phyloP scores from a whole-genome alignment of 805 yeast genomes.

The Schizosaccharomyces octosporus region DNA sequence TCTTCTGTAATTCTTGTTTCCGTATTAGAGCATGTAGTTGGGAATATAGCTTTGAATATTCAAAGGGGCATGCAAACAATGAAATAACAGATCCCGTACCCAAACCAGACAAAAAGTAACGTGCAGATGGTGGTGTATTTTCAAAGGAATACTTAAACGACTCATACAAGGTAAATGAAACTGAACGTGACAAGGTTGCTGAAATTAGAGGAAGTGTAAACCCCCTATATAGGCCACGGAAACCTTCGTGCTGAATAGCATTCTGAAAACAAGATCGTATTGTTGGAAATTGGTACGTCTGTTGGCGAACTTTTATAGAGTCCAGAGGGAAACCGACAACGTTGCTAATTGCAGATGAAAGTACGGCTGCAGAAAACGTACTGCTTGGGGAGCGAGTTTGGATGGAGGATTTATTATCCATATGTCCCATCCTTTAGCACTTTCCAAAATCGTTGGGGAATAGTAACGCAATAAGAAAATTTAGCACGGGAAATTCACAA shows the following conservation, averaged over 20 bases:
- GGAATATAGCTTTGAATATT: slow-evolving; percentile 56
- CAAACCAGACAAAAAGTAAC: slow-evolving; percentile 26
- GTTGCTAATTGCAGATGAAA: slow-evolving; percentile 38
- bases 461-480: too few relatives aligned
- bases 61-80: slow-evolving; percentile 56
- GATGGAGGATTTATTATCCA: too few relatives aligned
- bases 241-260: slow-evolving; percentile 38
- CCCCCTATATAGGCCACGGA: slow-evolving; percentile 51
- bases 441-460: too few relatives aligned
- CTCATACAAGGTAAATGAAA: slow-evolving; percentile 37
- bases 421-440: too few relatives aligned
- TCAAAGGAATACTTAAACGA: slow-evolving; percentile 1
- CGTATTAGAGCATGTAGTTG: slow-evolving; percentile 30
- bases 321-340: slow-evolving; percentile 65
- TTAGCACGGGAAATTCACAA: too few relatives aligned
- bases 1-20: slow-evolving; percentile 7
- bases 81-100: slow-evolving; percentile 32
- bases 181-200: slow-evolving; percentile 26
- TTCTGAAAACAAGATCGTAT: slow-evolving; percentile 31
- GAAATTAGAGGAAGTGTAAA: slow-evolving; percentile 10
- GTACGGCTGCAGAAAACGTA: slow-evolving; percentile 23
- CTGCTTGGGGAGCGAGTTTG: background rate
- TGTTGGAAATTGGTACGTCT: slow-evolving; percentile 40
- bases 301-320: slow-evolving; percentile 70
- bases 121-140: background rate